Percentiles rank a stretch among this genome's conserved stretches.
These are phyloP conservation scores for Fusarium sp. DNA, from an alignment of 2,329 filamentous ascomycete species.

Conservation along the genomic window DNA sequence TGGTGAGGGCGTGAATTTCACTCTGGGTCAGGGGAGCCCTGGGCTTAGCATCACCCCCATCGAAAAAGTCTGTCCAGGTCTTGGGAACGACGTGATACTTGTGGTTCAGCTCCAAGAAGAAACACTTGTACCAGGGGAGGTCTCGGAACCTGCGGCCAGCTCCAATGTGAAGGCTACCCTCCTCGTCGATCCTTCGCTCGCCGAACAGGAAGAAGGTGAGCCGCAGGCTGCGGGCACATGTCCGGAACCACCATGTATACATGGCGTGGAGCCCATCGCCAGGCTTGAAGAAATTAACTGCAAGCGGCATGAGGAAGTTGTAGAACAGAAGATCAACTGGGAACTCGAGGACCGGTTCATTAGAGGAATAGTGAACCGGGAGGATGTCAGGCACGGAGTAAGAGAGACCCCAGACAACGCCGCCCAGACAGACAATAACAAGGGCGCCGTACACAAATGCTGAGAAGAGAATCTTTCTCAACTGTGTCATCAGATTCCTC, in stretches of 20 bases:
- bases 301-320: constrained; percentile 93
- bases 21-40: constrained; percentile 47
- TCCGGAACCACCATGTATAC: constrained; percentile 97
- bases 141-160: constrained; percentile 45
- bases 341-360: constrained; percentile 92
- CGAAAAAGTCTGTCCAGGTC: constrained; percentile 68
- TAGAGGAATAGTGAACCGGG: constrained; percentile 93
- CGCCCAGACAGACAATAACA: constrained; percentile 91
- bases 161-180: constrained; percentile 70
- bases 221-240: constrained; percentile 81
- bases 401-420: constrained; percentile 92
- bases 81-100: constrained; percentile 59
- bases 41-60: constrained; percentile 59
- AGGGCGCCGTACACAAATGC: constrained; percentile 94
- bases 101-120: constrained; percentile 60
- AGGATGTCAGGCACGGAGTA: constrained; percentile 76
- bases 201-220: constrained; percentile 95
- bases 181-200: constrained; percentile 82
- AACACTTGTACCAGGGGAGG: constrained; percentile 52
- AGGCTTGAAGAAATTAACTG: constrained; percentile 85
- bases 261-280: constrained; percentile 84
- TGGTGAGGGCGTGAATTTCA: constrained; percentile 50
- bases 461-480: constrained; percentile 96
- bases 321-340: constrained; percentile 95
- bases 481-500: constrained; percentile 88